A percentile compares a stretch with the other conserved stretches of the same genome.
Conservation (phyloP, 345 rosid genomes). For the Populus davidiana region DNA sequence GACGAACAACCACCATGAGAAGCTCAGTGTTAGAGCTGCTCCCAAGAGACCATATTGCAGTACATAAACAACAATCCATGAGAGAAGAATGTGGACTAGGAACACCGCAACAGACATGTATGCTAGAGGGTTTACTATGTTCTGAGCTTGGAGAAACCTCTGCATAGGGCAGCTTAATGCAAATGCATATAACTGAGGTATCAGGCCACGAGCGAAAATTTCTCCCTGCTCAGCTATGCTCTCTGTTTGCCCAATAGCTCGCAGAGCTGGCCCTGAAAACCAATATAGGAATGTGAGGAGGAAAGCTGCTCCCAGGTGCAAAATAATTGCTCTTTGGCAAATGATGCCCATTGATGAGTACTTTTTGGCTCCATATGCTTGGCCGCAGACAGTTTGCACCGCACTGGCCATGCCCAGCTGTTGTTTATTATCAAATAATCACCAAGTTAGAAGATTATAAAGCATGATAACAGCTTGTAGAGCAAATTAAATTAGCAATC, state of each 20-base stretch:
- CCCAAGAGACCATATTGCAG: slow-evolving; percentile 63
- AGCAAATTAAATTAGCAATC: not conserved
- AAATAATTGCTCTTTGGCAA: slow-evolving; percentile 84
- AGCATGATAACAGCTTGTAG: not conserved
- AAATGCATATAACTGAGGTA: slow-evolving; percentile 79
- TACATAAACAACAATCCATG: slow-evolving; percentile 57
- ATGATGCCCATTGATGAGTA: slow-evolving; percentile 74
- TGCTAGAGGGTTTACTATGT: slow-evolving; percentile 89
- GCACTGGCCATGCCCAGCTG: slow-evolving; percentile 98
- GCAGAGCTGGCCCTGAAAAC: slow-evolving; percentile 56
- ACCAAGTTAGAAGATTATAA: not conserved
- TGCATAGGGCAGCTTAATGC: slow-evolving; percentile 82
- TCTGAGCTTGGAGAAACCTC: slow-evolving; percentile 93
- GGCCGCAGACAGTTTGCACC: slow-evolving; percentile 93
- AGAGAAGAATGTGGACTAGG: slow-evolving; percentile 58
- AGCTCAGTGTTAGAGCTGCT: slow-evolving; percentile 61
- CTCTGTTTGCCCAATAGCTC: slow-evolving; percentile 58
- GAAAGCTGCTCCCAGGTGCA: slow-evolving; percentile 71
- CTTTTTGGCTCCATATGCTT: slow-evolving; percentile 82
- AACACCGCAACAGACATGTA: slow-evolving; percentile 71
- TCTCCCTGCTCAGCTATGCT: slow-evolving; percentile 66
- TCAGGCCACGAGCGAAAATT: slow-evolving; percentile 63
- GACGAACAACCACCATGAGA: slow-evolving; percentile 83
- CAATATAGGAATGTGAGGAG: slow-evolving; percentile 66
- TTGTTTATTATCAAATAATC: not conserved